These are phyloP conservation scores for Marasmius fiardii DNA, from an alignment of 1,284 basidiomycete genomes.

Conservation along the genomic window DNA sequence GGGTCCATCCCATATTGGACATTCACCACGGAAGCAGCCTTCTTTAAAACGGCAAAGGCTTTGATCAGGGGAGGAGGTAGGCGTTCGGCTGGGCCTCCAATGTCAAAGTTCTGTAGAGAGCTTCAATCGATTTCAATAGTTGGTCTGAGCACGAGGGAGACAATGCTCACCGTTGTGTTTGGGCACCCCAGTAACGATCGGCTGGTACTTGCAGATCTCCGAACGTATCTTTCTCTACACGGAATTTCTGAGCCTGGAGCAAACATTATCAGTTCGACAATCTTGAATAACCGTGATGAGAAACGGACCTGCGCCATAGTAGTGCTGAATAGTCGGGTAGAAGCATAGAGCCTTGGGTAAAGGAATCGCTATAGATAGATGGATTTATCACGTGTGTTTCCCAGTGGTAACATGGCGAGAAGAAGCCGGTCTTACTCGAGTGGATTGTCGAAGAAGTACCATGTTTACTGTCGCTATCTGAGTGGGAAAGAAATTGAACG, in stretches of 20 bases:
- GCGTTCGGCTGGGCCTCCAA: slow-evolving; percentile 91
- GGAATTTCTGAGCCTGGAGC: slow-evolving; percentile 49
- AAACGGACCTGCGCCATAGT: slow-evolving; percentile 10
- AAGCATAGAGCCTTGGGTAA: not conserved
- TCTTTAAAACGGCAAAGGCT: slow-evolving; percentile 97
- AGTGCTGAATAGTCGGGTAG: not conserved
- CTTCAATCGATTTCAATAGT: slow-evolving; percentile 32
- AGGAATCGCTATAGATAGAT: not conserved
- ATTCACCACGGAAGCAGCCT: slow-evolving; percentile 94
- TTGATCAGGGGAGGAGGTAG: slow-evolving; percentile 95
- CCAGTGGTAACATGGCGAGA: too few relatives aligned
- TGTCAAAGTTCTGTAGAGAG: slow-evolving; percentile 98
- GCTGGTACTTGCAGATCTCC: slow-evolving; percentile 92
- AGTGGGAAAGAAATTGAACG: not conserved
- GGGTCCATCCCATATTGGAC: slow-evolving; percentile 88
- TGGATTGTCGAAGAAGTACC: not conserved
- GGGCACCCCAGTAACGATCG: slow-evolving; percentile 97
- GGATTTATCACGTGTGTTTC: not conserved
- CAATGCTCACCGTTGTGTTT: slow-evolving; percentile 82
- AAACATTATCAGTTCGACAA: not conserved
- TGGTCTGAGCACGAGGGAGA: not conserved
- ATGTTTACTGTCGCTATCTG: not conserved
- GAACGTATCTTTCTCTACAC: slow-evolving; percentile 83
- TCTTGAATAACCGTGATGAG: slow-evolving; percentile 13
- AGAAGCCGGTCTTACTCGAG: not conserved